phyloP scores from a whole-genome alignment of 2,329 filamentous ascomycete genomes.

The Rutstroemia sydowiana region DNA sequence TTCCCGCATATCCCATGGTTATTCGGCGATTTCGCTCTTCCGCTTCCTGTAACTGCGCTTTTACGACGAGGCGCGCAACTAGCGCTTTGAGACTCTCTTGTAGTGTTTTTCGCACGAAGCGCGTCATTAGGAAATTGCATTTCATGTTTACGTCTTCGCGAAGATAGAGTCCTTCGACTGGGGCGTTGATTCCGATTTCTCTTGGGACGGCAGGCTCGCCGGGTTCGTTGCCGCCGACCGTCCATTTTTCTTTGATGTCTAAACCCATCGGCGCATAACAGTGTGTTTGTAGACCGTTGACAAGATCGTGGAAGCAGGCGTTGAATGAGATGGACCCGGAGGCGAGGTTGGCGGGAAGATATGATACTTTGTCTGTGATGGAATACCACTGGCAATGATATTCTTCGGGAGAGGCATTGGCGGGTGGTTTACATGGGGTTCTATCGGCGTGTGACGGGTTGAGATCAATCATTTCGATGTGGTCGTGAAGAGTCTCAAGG shows the following conservation, averaged over 20 bases:
- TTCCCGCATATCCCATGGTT: too few species aligned
- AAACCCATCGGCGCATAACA: constrained; percentile 76
- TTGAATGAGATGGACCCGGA: constrained; percentile 69
- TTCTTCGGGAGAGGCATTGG: constrained; percentile 63
- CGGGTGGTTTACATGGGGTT: constrained; percentile 58
- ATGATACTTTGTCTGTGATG: constrained; percentile 68
- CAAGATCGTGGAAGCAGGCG: constrained; percentile 69
- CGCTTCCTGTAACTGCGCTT: constrained; percentile 34
- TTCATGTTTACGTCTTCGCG: constrained; percentile 80
- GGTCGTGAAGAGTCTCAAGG: constrained; percentile 67
- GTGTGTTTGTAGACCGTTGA: constrained; percentile 71
- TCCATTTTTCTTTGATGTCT: constrained; percentile 73
- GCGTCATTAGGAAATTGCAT: constrained; percentile 68
- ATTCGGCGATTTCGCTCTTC: constrained; percentile 15
- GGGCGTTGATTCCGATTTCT: constrained; percentile 60
- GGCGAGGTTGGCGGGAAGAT: constrained; percentile 58
- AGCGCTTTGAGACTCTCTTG: constrained; percentile 68
- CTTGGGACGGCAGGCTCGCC: constrained; percentile 59
- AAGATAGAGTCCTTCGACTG: constrained; percentile 65
- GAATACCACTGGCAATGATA: constrained; percentile 69
- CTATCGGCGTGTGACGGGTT: constrained; percentile 53
- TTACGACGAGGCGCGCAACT: constrained; percentile 54
- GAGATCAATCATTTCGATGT: constrained; percentile 77
- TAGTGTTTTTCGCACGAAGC: constrained; percentile 79
- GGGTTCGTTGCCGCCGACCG: constrained; percentile 61